Conservation (phyloP, 2,329 filamentous ascomycete genomes). For the Aspergillaceae sp. region DNA sequence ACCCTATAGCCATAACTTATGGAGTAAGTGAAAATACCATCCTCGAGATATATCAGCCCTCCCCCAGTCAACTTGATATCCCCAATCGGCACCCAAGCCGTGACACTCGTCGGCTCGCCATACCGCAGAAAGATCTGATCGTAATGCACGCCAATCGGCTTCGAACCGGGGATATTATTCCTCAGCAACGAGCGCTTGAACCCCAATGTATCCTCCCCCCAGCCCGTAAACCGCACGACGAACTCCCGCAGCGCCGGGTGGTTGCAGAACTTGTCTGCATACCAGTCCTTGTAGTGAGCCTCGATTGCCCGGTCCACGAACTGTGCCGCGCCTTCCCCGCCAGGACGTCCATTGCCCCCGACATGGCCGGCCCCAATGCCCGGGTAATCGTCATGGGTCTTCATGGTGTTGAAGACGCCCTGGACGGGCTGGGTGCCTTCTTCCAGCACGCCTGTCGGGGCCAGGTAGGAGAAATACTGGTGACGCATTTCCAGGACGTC, state of each 20-base stretch:
- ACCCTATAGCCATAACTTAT: background rate
- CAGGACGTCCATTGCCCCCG: conserved; percentile 39
- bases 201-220: conserved; percentile 42
- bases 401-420: conserved; percentile 45
- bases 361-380: conserved; percentile 47
- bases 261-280: conserved; percentile 47
- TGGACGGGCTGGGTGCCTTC: conserved; percentile 44
- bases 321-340: conserved; percentile 33
- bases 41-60: conserved; percentile 52
- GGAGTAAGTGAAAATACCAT: conserved; percentile 16
- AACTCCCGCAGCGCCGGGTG: conserved; percentile 45
- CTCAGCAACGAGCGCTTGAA: conserved; percentile 45
- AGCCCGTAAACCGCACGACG: conserved; percentile 45
- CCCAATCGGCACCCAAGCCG: conserved; percentile 51
- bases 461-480: conserved; percentile 47
- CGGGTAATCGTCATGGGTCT: conserved; percentile 39
- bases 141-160: conserved; percentile 53
- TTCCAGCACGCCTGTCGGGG: conserved; percentile 49
- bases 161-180: conserved; percentile 50
- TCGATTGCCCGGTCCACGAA: conserved; percentile 47
- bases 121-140: conserved; percentile 51
- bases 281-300: conserved; percentile 47
- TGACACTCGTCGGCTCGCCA: conserved; percentile 48
- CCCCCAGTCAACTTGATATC: conserved; percentile 48
- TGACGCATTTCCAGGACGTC: conserved; percentile 47